Evolutionary conservation across 177 flowering plant genomes (phyloP).

Genomic region (Tripterygium wilfordii): DNA sequence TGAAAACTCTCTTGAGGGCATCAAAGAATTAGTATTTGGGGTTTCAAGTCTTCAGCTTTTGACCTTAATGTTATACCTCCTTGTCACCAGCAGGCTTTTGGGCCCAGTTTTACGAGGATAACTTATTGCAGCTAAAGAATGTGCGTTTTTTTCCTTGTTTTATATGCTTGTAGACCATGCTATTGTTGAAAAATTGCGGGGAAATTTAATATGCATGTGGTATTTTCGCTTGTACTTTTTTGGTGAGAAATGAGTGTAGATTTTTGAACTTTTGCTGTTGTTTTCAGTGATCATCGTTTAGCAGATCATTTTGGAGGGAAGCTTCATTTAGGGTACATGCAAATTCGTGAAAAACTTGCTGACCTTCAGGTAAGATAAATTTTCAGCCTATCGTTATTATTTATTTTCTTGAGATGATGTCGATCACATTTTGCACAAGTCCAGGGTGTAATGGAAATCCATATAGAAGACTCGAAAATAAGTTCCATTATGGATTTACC

Average conservation of each 20-base stretch:
- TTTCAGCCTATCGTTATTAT: no score
- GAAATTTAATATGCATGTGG: conserved; percentile 5
- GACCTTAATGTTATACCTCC: conserved; percentile 88
- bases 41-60: conserved; percentile 77
- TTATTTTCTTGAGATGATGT: no score
- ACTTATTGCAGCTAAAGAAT: conserved; percentile 98
- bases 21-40: conserved; percentile 45
- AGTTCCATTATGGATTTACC: no score
- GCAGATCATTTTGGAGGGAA: conserved; percentile 99
- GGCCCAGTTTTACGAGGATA: conserved; percentile 99
- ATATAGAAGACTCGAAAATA: no score
- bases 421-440: no score
- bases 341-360: conserved; percentile 86
- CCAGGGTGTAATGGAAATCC: no score
- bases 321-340: conserved; percentile 97
- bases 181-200: conserved; percentile 31
- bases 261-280: conserved; percentile 11
- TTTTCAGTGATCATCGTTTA: conserved; percentile 90
- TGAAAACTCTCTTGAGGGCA: conserved; percentile 19
- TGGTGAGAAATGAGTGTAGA: conserved; percentile 5
- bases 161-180: conserved; percentile 46
- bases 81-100: conserved; percentile 99
- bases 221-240: not conserved
- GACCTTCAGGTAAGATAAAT: conserved; percentile 98
- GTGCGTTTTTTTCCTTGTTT: conserved; percentile 93